phyloP scores from a whole-genome alignment of 2,329 filamentous ascomycete species.

The Diplodia intermedia region DNA sequence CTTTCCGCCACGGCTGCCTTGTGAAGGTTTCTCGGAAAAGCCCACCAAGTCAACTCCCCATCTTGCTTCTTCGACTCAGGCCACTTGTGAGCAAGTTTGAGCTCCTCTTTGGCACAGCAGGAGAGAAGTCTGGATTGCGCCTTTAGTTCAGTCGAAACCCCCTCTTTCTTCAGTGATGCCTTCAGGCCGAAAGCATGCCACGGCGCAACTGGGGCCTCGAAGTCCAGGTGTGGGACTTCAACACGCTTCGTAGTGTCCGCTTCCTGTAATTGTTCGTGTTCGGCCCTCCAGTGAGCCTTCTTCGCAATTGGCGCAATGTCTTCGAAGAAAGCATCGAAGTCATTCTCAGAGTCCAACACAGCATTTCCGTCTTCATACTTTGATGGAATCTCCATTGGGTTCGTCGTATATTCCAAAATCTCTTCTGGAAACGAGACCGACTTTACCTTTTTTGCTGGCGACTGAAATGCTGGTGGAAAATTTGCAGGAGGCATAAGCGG shows the following conservation, averaged over 20 bases:
- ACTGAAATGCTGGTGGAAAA: constrained; percentile 36
- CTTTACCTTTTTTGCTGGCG: constrained; percentile 51
- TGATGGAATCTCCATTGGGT: constrained; percentile 14
- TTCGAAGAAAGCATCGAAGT: constrained; percentile 45
- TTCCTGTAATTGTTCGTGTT: constrained; percentile 56
- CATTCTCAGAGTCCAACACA: constrained; percentile 41
- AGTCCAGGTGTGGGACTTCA: constrained; percentile 57
- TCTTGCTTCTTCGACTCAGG: constrained; percentile 50
- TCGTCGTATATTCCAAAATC: constrained; percentile 45
- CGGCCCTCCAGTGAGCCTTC: constrained; percentile 45
- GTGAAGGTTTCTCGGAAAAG: constrained; percentile 54
- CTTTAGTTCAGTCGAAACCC: constrained; percentile 39
- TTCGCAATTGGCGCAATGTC: constrained; percentile 47
- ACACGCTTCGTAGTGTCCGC: constrained; percentile 58
- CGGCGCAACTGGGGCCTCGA: constrained; percentile 51
- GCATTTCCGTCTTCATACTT: not conserved
- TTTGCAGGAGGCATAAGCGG: constrained; percentile 54
- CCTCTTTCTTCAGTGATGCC: not conserved
- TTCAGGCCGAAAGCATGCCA: constrained; percentile 52
- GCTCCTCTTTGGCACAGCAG: constrained; percentile 36
- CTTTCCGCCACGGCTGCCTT: constrained; percentile 48
- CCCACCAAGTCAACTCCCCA: constrained; percentile 54
- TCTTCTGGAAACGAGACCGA: constrained; percentile 50
- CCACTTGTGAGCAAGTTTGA: constrained; percentile 49
- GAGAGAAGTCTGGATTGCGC: constrained; percentile 36